Conservation (phyloP, 2,329 filamentous ascomycete species). For the Zymoseptoria crescenta region DNA sequence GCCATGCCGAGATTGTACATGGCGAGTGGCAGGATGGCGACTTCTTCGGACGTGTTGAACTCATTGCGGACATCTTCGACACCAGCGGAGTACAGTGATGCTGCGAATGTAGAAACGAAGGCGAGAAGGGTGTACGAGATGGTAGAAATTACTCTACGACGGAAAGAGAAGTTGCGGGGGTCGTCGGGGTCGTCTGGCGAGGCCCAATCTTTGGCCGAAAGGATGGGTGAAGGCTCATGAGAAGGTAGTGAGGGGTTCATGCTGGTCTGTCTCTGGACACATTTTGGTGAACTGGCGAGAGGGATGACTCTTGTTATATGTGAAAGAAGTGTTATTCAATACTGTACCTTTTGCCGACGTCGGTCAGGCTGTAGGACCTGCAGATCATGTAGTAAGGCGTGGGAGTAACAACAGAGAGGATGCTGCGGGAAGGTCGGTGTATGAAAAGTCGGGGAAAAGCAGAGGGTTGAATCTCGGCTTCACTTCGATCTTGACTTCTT, state of each 20-base stretch:
- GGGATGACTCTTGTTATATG: neutral
- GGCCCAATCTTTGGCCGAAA: conserved; percentile 22
- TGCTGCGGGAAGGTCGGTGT: neutral
- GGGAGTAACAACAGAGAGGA: neutral
- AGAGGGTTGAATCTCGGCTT: neutral
- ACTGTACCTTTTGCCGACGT: neutral
- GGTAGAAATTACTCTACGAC: conserved; percentile 18
- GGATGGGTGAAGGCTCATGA: neutral
- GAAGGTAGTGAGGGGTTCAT: neutral
- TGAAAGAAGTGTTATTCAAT: neutral
- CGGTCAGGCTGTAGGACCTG: neutral
- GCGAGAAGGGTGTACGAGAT: conserved; percentile 22
- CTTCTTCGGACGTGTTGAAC: conserved; percentile 48
- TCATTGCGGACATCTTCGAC: conserved; percentile 39
- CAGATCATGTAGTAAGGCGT: neutral
- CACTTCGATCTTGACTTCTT: neutral
- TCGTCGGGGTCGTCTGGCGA: conserved; percentile 23
- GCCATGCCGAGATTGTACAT: conserved; percentile 54
- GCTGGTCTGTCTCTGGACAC: neutral
- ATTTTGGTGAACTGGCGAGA: neutral
- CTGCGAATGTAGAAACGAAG: conserved; percentile 32
- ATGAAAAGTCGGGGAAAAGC: neutral
- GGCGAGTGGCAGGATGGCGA: conserved; percentile 50
- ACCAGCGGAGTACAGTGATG: conserved; percentile 14
- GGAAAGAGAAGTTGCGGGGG: conserved; percentile 26